A percentile compares a stretch with the other conserved stretches of the same genome.
phyloP scores from a whole-genome alignment of 805 yeast genomes.

The Nakazawaea ernobii region DNA sequence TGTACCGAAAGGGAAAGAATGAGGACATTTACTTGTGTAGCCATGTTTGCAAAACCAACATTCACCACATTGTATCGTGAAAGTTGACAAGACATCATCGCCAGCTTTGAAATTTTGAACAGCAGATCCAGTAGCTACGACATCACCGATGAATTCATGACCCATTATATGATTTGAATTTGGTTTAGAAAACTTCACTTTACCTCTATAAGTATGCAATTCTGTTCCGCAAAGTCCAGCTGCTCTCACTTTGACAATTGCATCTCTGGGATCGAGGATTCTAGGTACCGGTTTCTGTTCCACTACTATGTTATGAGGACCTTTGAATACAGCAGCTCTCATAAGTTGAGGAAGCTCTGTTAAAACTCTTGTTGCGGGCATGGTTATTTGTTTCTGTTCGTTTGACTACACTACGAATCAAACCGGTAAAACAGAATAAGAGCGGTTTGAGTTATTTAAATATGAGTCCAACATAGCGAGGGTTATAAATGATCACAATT shows the following conservation, averaged over 20 bases:
- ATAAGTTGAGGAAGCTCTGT: constrained; percentile 22
- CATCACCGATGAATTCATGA: constrained; percentile 42
- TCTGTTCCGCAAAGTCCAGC: constrained; percentile 54
- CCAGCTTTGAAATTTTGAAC: constrained; percentile 33
- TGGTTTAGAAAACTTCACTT: constrained; percentile 26
- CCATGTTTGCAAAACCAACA: constrained; percentile 57
- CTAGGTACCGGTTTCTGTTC: constrained; percentile 34
- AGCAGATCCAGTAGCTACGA: constrained; percentile 32
- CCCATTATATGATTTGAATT: constrained; percentile 40
- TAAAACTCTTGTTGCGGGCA: constrained; percentile 9
- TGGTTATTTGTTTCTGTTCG: background rate
- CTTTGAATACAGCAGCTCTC: constrained; percentile 47
- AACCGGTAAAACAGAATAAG: no score
- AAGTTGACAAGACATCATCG: constrained; percentile 40
- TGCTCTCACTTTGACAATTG: constrained; percentile 37
- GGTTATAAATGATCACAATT: no score
- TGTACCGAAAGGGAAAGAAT: constrained; percentile 54
- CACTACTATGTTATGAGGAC: constrained; percentile 34
- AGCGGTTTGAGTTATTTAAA: no score
- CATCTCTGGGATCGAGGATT: constrained; percentile 34
- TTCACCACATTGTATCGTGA: constrained; percentile 54
- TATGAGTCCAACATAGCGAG: no score
- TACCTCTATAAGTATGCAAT: constrained; percentile 50
- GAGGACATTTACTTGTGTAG: constrained; percentile 47
- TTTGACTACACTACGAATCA: no score